These are phyloP conservation scores for Tricholoma saponaceum DNA, from an alignment of 768 basidiomycete species.

Conservation along the genomic window DNA sequence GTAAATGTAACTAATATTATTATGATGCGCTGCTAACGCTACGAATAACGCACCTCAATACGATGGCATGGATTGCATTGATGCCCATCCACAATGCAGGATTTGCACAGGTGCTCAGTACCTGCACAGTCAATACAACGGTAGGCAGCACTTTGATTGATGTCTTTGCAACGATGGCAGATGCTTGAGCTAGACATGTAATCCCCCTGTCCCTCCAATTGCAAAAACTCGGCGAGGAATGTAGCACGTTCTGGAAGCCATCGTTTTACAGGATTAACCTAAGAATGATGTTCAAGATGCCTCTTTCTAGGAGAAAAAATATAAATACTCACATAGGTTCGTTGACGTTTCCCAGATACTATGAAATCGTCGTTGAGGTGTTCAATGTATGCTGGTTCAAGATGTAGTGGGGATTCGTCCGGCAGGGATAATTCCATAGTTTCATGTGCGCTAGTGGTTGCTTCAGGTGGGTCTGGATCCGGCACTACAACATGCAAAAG, in stretches of 20 bases:
- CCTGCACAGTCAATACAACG: conserved; percentile 2
- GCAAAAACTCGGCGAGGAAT: conserved; percentile 1
- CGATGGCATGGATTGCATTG: neutral
- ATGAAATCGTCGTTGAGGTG: neutral
- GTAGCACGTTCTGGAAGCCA: conserved; percentile 3
- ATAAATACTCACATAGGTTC: neutral
- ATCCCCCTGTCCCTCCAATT: conserved; percentile 4
- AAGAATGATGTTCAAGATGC: neutral
- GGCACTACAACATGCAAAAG: neutral
- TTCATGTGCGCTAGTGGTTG: neutral
- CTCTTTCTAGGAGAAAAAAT: neutral
- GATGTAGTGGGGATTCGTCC: neutral
- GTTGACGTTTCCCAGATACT: neutral
- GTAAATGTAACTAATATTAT: neutral
- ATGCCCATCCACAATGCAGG: conserved; percentile 1
- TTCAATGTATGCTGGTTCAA: neutral
- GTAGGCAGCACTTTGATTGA: neutral
- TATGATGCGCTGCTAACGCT: neutral
- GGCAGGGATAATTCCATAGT: neutral
- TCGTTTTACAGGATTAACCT: conserved; percentile 1
- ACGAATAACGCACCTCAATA: conserved; percentile 1
- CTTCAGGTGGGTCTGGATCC: neutral
- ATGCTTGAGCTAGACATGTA: neutral
- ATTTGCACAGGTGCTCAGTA: neutral
- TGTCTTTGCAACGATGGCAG: neutral